Evolutionary conservation across 176 grass and related monocot genomes (phyloP).

Genomic region (Oryza longistaminata): DNA sequence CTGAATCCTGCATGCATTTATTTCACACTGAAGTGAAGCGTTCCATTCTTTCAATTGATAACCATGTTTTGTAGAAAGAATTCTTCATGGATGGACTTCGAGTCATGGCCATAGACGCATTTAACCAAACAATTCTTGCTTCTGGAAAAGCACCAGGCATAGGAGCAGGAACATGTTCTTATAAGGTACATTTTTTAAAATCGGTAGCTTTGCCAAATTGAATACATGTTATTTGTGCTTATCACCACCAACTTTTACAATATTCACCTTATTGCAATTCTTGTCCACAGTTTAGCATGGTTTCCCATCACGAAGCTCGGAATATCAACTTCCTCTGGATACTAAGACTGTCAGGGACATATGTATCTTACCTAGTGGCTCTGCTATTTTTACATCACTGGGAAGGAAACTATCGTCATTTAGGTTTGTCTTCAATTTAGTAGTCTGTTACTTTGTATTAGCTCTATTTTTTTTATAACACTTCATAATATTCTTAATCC

Average conservation of each 20-base stretch:
- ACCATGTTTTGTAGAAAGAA: no score
- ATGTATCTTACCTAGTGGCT: slow-evolving; percentile 58
- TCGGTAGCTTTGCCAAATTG: slow-evolving; percentile 2
- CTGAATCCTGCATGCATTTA: no score
- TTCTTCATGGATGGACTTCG: no score
- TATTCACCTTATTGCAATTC: not conserved
- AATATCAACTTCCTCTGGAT: slow-evolving; percentile 65
- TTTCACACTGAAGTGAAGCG: no score
- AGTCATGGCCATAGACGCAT: no score
- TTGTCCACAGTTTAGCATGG: slow-evolving; percentile 69
- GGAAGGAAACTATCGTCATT: slow-evolving; percentile 69
- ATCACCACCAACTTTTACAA: not conserved
- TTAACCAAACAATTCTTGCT: no score
- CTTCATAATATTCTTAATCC: slow-evolving; percentile 53
- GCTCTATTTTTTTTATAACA: slow-evolving; percentile 25
- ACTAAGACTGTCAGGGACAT: slow-evolving; percentile 82
- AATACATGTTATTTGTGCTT: not conserved
- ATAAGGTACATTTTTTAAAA: no score
- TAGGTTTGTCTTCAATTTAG: slow-evolving; percentile 56
- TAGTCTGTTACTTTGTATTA: slow-evolving; percentile 8
- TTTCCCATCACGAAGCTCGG: slow-evolving; percentile 25
- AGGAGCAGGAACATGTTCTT: no score
- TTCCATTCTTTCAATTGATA: no score
- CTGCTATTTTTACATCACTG: slow-evolving; percentile 71
- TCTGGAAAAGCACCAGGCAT: no score